Evolutionary conservation across 768 basidiomycete genomes (phyloP).

Genomic region (Rhizopogon vesiculosus): DNA sequence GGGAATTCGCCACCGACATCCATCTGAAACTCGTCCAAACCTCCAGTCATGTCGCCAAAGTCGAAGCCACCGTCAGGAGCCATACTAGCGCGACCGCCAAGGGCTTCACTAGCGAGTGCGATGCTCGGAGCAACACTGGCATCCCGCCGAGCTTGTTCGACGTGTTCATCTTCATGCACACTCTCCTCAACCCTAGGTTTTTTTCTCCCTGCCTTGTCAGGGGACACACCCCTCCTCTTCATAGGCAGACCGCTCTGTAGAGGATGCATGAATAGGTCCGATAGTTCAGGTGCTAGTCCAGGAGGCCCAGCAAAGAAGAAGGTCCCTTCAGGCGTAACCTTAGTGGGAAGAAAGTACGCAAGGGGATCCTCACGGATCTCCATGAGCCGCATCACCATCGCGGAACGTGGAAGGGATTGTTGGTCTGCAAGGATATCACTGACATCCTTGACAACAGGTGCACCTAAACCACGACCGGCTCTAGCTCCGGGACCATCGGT

Average conservation of each 20-base stretch:
- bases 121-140: slow-evolving; percentile 59
- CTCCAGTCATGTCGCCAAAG: slow-evolving; percentile 51
- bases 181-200: slow-evolving; percentile 53
- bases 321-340: slow-evolving; percentile 61
- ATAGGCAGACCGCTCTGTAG: slow-evolving; percentile 40
- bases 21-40: slow-evolving; percentile 69
- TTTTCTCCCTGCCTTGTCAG: slow-evolving; percentile 51
- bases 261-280: slow-evolving; percentile 81
- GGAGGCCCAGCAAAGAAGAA: slow-evolving; percentile 85
- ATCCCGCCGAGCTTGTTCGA: slow-evolving; percentile 69
- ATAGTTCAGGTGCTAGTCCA: slow-evolving; percentile 76
- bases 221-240: slow-evolving; percentile 59
- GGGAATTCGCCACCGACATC: slow-evolving; percentile 49
- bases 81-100: slow-evolving; percentile 48
- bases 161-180: slow-evolving; percentile 49
- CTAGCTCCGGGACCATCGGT: slow-evolving; percentile 54
- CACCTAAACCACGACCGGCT: slow-evolving; percentile 54
- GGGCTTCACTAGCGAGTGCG: slow-evolving; percentile 49
- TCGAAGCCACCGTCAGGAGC: slow-evolving; percentile 57
- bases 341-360: slow-evolving; percentile 81
- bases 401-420: slow-evolving; percentile 80
- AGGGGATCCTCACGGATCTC: slow-evolving; percentile 84
- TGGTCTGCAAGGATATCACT: slow-evolving; percentile 76
- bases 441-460: slow-evolving; percentile 50
- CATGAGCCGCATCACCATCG: slow-evolving; percentile 79